Evolutionary conservation across 2,329 filamentous ascomycete genomes (phyloP), one percentile per base, ranked within the genome.

Genomic region (Sphaerulina vaccinii): DNA sequence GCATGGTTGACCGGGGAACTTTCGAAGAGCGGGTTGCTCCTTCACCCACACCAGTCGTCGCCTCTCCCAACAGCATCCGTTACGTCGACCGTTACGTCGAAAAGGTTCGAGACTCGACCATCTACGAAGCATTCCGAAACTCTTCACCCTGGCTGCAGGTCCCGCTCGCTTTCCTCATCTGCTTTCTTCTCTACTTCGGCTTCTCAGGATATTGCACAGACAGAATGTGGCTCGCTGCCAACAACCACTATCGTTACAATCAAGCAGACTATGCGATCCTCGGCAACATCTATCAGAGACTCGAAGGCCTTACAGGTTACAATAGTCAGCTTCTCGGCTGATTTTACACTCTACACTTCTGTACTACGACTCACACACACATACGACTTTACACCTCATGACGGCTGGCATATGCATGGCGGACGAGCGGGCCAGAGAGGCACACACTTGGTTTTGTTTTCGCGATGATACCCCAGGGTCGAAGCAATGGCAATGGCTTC

Each of bases 181-280:
- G 39, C 7, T 24, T 27, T 6, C 27, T 38, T 2, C 35, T 48
- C 22, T 24, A 21, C 23, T 39, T 39, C 16, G 35, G 45, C 13
- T 3, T 48, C n/a, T 35, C 33, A 15, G 45, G 45, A 10, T 29
- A 24, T n/a, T 22, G 32, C 10, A 23, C 27, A 6, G 21, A 39
- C 18, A 32, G 39, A 3, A 40, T 48, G 45, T 48, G 45, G 45
- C 45, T 40, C 35, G 21, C 45, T 40, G 45, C 45, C 45, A 48
- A 48, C 23, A 37, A 39, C 16, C 35, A 40, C 19, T n/a, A 39
- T 32, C 45, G 45, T 15, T 48, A 48, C 23, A 18, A 13, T 9
- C 42, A 45, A 11, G 42, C 42, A 1, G 5, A 45, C 5, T 29
- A 29, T 18, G 42, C 42, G n/a, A 22, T 45, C 42, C 18, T 45